phyloP scores from a whole-genome alignment of 192 early-diverging fungal genomes.

The Powellomyces hirtus region DNA sequence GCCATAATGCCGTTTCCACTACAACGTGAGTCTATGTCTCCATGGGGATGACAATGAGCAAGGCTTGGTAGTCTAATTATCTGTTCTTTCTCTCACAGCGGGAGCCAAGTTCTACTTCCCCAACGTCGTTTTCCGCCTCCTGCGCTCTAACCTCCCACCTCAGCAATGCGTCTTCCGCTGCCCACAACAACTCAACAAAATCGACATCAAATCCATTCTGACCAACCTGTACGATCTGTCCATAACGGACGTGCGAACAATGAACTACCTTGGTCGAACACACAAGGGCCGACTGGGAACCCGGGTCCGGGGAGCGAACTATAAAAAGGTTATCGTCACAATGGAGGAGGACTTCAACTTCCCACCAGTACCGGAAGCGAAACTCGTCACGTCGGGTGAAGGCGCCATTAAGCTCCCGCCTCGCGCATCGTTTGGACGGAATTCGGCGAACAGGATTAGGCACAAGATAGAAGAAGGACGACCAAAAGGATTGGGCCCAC shows the following conservation, averaged over 20 bases:
- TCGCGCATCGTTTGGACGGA: neutral
- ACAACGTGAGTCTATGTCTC: neutral
- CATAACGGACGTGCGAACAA: conserved; percentile 84
- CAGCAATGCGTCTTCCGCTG: conserved; percentile 91
- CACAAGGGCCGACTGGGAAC: conserved; percentile 39
- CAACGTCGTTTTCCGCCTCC: conserved; percentile 78
- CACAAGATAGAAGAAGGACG: conserved; percentile 23
- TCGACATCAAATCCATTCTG: conserved; percentile 87
- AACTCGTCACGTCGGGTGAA: conserved; percentile 2
- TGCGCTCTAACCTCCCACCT: conserved; percentile 71
- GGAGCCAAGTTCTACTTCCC: conserved; percentile 76
- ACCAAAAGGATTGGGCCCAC: conserved; percentile 4
- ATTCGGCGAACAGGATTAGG: conserved; percentile 17
- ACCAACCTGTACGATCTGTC: conserved; percentile 78
- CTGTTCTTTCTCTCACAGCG: conserved; percentile 12
- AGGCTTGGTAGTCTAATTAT: neutral
- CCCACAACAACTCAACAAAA: conserved; percentile 87
- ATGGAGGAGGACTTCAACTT: conserved; percentile 66
- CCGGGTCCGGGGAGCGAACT: conserved; percentile 25
- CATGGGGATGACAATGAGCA: neutral
- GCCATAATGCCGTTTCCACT: conserved; percentile 7
- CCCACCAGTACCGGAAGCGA: conserved; percentile 38
- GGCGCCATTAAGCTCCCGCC: conserved; percentile 30
- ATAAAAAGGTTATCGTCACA: conserved; percentile 72
- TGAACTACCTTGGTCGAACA: conserved; percentile 72